phyloP scores from a whole-genome alignment of 306 rosid species.

The Pterocarpus santalinus region DNA sequence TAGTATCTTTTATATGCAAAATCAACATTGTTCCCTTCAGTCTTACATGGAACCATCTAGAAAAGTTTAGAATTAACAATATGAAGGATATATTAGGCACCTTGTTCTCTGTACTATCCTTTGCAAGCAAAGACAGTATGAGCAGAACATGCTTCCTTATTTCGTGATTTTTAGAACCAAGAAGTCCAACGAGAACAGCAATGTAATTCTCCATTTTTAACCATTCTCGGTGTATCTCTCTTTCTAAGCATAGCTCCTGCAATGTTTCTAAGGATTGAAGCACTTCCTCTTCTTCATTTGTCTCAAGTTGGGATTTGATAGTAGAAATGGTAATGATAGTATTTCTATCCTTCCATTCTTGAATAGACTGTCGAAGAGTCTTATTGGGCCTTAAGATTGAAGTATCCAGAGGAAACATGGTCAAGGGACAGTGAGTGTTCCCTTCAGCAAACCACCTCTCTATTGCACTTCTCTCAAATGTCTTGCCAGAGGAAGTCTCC shows the following conservation, averaged over 20 bases:
- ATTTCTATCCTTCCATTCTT: conserved; percentile 81
- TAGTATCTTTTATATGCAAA: conserved; percentile 16
- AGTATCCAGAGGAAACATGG: conserved; percentile 60
- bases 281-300: conserved; percentile 56
- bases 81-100: conserved; percentile 48
- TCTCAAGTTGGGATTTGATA: conserved; percentile 57
- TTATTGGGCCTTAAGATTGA: conserved; percentile 64
- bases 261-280: conserved; percentile 53
- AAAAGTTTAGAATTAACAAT: conserved; percentile 1
- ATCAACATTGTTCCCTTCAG: conserved; percentile 24
- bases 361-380: conserved; percentile 69
- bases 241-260: conserved; percentile 60
- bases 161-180: conserved; percentile 62
- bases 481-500: conserved; percentile 69
- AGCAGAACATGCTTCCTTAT: conserved; percentile 58
- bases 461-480: conserved; percentile 75
- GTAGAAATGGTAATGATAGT: conserved; percentile 60
- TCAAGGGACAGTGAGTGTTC: conserved; percentile 64
- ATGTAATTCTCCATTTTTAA: conserved; percentile 66
- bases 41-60: conserved; percentile 22
- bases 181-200: conserved; percentile 63
- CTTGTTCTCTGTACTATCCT: conserved; percentile 66
- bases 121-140: conserved; percentile 65
- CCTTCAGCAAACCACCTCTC: conserved; percentile 76
- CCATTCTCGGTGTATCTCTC: conserved; percentile 69